Evolutionary conservation across 2,329 filamentous ascomycete genomes (phyloP).

Genomic region (Tothia fuscella): DNA sequence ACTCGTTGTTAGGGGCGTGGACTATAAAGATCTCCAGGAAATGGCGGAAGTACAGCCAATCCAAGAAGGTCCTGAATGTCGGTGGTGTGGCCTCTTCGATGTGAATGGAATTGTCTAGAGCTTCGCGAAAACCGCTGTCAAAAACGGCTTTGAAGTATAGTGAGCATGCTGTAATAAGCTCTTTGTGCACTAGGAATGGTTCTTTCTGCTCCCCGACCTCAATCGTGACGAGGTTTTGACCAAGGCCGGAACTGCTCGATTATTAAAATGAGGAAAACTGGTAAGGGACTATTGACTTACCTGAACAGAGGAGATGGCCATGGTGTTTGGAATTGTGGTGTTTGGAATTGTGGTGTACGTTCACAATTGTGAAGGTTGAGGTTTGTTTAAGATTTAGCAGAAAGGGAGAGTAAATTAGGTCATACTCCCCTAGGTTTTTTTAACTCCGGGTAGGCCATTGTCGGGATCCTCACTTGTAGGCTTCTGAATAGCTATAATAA

Average conservation of each 20-base stretch:
- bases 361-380: neutral
- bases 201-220: neutral
- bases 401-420: too few relatives aligned
- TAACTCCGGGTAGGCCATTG: too few relatives aligned
- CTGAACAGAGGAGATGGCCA: neutral
- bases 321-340: neutral
- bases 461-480: too few relatives aligned
- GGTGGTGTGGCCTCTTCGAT: neutral
- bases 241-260: neutral
- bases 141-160: constrained; percentile 4
- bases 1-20: neutral
- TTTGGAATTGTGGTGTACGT: neutral
- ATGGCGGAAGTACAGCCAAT: constrained; percentile 2
- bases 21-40: neutral
- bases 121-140: neutral
- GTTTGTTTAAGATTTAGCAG: too few relatives aligned
- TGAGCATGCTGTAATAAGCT: neutral
- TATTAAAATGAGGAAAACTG: neutral
- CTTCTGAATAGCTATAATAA: too few relatives aligned
- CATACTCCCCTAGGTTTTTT: too few relatives aligned
- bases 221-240: neutral
- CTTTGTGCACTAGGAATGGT: neutral
- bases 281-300: neutral
- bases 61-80: neutral
- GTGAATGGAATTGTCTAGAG: neutral